phyloP scores from a whole-genome alignment of 345 rosid genomes.

The Eutrema heterophyllum region DNA sequence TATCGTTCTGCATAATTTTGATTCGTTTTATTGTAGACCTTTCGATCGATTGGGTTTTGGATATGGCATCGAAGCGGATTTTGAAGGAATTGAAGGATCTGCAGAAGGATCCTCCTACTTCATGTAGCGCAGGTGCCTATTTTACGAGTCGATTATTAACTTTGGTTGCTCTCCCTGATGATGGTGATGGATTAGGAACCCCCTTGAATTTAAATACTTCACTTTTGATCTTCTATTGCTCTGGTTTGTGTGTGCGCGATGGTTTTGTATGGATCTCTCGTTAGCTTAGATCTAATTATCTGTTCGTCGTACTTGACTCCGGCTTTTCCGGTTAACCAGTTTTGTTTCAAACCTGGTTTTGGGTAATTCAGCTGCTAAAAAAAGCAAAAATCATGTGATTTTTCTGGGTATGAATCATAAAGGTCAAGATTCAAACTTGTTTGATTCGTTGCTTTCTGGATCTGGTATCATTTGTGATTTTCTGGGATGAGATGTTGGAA shows the following conservation, averaged over 20 bases:
- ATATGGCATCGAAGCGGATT: conserved; percentile 83
- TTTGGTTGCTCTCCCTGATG: not conserved
- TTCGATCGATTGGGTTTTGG: conserved; percentile 29
- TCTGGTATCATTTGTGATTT: conserved; percentile 5
- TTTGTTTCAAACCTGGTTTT: not conserved
- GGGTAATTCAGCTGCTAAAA: not conserved
- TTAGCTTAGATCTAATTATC: conserved; percentile 16
- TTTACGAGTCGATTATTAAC: not conserved
- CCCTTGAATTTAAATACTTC: not conserved
- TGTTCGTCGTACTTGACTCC: not conserved
- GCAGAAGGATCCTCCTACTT: conserved; percentile 80
- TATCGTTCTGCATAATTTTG: not conserved
- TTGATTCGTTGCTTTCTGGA: not conserved
- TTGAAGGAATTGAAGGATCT: conserved; percentile 81
- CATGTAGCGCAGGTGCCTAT: conserved; percentile 64
- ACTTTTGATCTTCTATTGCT: not conserved
- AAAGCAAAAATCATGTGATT: too few species aligned
- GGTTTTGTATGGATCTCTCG: not conserved
- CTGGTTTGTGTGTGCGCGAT: not conserved
- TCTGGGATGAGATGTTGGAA: not conserved
- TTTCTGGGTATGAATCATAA: not conserved
- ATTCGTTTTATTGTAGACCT: not conserved
- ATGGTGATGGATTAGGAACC: not conserved
- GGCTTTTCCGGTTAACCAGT: too few species aligned
- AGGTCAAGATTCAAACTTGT: not conserved